These are phyloP conservation scores for Cryphonectria japonica DNA, from an alignment of 2,329 filamentous ascomycete genomes.

Conservation along the genomic window DNA sequence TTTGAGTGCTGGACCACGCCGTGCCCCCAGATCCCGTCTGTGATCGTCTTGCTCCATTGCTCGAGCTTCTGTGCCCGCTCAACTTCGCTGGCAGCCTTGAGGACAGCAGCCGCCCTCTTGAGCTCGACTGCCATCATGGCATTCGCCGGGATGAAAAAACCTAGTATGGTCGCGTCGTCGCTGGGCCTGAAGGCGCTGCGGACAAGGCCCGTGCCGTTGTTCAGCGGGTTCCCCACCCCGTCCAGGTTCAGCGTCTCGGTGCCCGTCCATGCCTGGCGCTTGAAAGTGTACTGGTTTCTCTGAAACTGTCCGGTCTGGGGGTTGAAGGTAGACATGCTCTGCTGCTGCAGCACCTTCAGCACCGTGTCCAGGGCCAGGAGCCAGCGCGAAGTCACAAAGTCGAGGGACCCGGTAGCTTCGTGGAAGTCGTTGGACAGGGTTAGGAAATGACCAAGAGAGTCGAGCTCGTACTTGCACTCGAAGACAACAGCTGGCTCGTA, in stretches of 20 bases:
- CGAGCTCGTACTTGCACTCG: slow-evolving; percentile 98
- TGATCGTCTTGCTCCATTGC: slow-evolving; percentile 64
- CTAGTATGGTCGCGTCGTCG: slow-evolving; percentile 91
- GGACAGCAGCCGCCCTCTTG: slow-evolving; percentile 70
- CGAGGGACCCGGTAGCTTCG: slow-evolving; percentile 74
- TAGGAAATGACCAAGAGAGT: slow-evolving; percentile 91
- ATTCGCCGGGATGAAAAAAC: slow-evolving; percentile 94
- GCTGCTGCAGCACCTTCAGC: slow-evolving; percentile 73
- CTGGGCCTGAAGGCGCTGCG: slow-evolving; percentile 92
- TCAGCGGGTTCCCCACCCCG: slow-evolving; percentile 90
- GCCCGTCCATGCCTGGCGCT: slow-evolving; percentile 75
- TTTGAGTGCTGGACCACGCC: slow-evolving; percentile 77
- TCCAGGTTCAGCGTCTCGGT: slow-evolving; percentile 86
- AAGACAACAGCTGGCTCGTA: slow-evolving; percentile 89
- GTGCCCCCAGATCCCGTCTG: slow-evolving; percentile 80
- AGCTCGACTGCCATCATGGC: slow-evolving; percentile 95
- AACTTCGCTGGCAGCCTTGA: slow-evolving; percentile 63
- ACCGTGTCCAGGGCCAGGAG: slow-evolving; percentile 75
- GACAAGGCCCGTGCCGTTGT: slow-evolving; percentile 79
- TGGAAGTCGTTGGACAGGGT: slow-evolving; percentile 85
- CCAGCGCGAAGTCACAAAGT: slow-evolving; percentile 81
- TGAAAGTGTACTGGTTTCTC: slow-evolving; percentile 85
- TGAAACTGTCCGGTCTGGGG: slow-evolving; percentile 64
- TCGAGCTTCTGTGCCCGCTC: slow-evolving; percentile 60
- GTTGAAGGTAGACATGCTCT: slow-evolving; percentile 82